Base-by-base conservation (phyloP, 2,329 filamentous ascomycete genomes). In the Chaetomium olivaceum region DNA sequence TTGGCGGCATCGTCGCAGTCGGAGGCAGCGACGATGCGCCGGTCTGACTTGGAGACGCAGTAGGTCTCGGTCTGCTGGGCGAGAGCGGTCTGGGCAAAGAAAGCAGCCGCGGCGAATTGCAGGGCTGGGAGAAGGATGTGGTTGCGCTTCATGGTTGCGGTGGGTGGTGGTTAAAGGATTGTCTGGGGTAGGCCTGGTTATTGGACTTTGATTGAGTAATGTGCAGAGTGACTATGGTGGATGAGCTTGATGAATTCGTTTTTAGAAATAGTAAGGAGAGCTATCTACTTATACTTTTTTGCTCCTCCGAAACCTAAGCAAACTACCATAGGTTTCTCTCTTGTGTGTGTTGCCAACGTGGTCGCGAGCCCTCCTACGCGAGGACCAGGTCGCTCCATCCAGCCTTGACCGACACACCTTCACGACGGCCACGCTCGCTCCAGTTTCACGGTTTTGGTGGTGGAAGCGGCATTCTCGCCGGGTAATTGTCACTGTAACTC, bases 101-200 rank as follows among this genome's bases (percentile, higher is more conserved):
- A 56, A 16, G 52, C 52, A 8, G 52, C 52, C 2, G 52, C 52
- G 8, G 52, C 52, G 52, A 56, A 56, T 25, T 56, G 52, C 52
- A 56, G 52, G 11, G 52, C 52, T 16, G 52, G 52, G 16, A 56
- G 52, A 8, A 25, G 5, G 52, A 56, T 56, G 29, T 56, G 52
- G 16, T 23, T 23, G 29, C 52, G 52, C 52, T 36, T 56, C 29
- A 36, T n/a, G n/a, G n/a, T n/a, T n/a, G n/a, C n/a, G n/a, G n/a
- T n/a, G n/a, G n/a, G n/a, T n/a, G n/a, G n/a, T n/a, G n/a, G n/a
- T n/a, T n/a, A n/a, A n/a, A n/a, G n/a, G n/a, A n/a, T n/a, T n/a
- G n/a, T n/a, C n/a, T n/a, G n/a, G n/a, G n/a, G n/a, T n/a, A n/a
- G 23, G 23, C 8, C 31, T 33, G 31, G 4, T 33, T 2, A 12